Conservation (phyloP, 1,139 yeast genomes). For the Pichiaceae sp. region DNA sequence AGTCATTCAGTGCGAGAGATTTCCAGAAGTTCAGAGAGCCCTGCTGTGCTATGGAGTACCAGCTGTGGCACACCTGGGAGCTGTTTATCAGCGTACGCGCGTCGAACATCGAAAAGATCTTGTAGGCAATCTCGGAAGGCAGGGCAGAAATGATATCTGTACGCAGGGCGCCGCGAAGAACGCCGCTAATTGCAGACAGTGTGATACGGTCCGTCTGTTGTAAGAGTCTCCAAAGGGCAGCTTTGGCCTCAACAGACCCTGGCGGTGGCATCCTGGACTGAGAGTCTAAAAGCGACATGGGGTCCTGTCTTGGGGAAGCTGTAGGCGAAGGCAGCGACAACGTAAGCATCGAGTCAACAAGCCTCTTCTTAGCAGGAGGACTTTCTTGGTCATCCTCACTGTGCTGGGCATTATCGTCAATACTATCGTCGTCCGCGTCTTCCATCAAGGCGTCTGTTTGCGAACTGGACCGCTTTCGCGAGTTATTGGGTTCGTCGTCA, state of each 20-base stretch:
- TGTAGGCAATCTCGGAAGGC: constrained; percentile 70
- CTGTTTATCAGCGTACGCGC: constrained; percentile 53
- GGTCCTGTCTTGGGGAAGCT: constrained; percentile 1
- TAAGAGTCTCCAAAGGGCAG: constrained; percentile 42
- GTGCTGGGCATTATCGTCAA: neutral
- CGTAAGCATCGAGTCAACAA: constrained; percentile 6
- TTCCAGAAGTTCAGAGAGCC: constrained; percentile 52
- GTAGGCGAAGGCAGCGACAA: constrained; percentile 3
- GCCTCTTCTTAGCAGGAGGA: constrained; percentile 14
- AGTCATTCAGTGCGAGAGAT: constrained; percentile 43
- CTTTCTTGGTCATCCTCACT: constrained; percentile 4
- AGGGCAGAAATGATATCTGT: constrained; percentile 65
- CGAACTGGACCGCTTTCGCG: no score
- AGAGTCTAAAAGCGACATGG: neutral
- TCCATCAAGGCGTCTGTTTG: no score
- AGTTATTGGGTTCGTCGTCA: no score
- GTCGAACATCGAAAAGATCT: constrained; percentile 63
- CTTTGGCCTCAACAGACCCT: constrained; percentile 5
- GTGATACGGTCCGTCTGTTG: constrained; percentile 60
- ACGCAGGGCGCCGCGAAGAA: constrained; percentile 52
- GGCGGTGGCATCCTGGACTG: neutral
- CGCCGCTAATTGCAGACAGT: constrained; percentile 56
- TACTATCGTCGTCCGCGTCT: neutral
- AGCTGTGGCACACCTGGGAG: constrained; percentile 56
- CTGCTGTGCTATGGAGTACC: constrained; percentile 42